Evolutionary conservation across 1,284 basidiomycete species (phyloP).

Genomic region (Ganoderma boninense): DNA sequence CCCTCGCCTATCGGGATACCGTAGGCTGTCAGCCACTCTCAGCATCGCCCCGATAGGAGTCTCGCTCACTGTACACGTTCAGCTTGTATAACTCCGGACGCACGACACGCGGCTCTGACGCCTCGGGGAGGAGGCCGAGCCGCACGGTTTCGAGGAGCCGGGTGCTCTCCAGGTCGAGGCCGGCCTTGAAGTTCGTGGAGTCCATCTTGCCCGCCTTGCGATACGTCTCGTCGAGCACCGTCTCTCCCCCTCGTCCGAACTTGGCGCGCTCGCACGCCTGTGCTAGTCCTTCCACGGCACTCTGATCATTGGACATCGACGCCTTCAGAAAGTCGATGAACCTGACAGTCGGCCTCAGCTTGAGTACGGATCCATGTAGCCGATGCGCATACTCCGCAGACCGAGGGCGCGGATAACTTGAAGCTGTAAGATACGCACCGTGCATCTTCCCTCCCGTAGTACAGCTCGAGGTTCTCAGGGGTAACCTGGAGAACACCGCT

Average conservation of each 20-base stretch:
- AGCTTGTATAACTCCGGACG: slow-evolving; percentile 44
- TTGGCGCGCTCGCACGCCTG: slow-evolving; percentile 31
- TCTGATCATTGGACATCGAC: background rate
- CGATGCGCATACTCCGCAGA: no score
- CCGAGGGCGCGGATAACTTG: no score
- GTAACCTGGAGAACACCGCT: slow-evolving; percentile 12
- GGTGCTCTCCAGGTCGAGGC: slow-evolving; percentile 36
- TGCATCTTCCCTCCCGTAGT: slow-evolving; percentile 23
- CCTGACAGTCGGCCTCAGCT: background rate
- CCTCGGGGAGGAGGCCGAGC: slow-evolving; percentile 33
- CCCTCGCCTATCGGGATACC: no score
- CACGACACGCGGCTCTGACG: slow-evolving; percentile 25
- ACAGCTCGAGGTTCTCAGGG: slow-evolving; percentile 14
- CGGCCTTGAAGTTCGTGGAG: slow-evolving; percentile 32
- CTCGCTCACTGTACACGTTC: slow-evolving; percentile 45
- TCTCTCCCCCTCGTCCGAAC: slow-evolving; percentile 32
- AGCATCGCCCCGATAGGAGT: no score
- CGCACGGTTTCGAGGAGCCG: slow-evolving; percentile 37
- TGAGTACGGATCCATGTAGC: background rate
- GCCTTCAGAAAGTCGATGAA: background rate
- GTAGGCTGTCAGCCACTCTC: no score
- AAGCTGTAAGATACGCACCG: slow-evolving; percentile 5
- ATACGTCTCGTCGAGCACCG: slow-evolving; percentile 38
- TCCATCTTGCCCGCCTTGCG: slow-evolving; percentile 40
- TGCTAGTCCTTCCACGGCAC: slow-evolving; percentile 21